Evolutionary conservation across 1,139 yeast genomes (phyloP), one percentile per base, ranked within the genome.

Genomic region (Saccharomyces hybrid): DNA sequence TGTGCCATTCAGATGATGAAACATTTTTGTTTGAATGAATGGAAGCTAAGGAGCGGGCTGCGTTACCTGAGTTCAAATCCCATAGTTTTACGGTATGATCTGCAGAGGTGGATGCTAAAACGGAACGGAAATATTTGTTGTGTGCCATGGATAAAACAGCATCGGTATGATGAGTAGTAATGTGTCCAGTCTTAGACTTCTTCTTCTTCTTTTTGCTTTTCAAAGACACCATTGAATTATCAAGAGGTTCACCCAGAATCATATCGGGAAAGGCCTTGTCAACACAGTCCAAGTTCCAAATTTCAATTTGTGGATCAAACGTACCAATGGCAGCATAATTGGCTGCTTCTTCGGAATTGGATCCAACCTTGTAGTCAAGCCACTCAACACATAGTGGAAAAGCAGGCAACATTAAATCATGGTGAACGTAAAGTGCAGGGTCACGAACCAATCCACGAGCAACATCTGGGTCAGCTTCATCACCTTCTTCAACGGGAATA

Each of bases 321-420:
- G 99, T 88, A 68, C 99, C 98, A 59, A 93, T 78, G 13, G 99
- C 99, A 1, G 96, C 98, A 71, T 88, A 89, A 70, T 90, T 93
- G 8, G 96, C 97, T 46, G 83, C 75, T 58, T 80, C 78, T 38
- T 69, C 70, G 9, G 68, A 68, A 5, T 70, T 66, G n/a, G 71
- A 66, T 8, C 77, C 78, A 32, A 91, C 89, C 61, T 78, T 79
- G 70, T 80, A 87, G 70, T 89, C 87, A 58, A 93, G 73, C 97
- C 99, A 91, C 72, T 95, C 99, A 38, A 93, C 93, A 70, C 97
- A 88, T 57, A 93, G 78, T 47, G 99, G 99, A 78, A 93, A 93
- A 2, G 97, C 88, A 2, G 99, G 99, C 57, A 93, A 79, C 97
- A 93, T 88, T 61, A 93, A 75, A 70, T 95, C 99, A 73, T 93